Conservation (phyloP, 371 early-diverging fungal genomes). For the Mortierella sp. region DNA sequence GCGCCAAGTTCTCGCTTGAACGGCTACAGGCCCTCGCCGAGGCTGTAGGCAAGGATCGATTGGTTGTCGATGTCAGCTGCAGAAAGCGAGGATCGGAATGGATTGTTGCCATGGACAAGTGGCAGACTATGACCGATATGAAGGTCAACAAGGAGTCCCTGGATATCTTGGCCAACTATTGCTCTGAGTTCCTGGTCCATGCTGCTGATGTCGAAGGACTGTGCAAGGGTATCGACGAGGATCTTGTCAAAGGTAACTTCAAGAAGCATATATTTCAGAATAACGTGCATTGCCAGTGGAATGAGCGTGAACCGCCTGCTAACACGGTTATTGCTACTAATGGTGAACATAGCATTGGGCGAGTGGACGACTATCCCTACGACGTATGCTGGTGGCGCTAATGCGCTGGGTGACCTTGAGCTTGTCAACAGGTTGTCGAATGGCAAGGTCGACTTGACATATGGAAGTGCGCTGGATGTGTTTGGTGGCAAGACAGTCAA, state of each 20-base stretch:
- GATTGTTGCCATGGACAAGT: slow-evolving; percentile 97
- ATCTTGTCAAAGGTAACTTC: slow-evolving; percentile 77
- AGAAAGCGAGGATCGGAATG: slow-evolving; percentile 80
- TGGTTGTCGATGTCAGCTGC: slow-evolving; percentile 97
- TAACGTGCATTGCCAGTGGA: no score
- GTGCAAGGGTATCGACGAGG: slow-evolving; percentile 93
- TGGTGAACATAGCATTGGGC: slow-evolving; percentile 69
- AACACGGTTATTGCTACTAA: neutral
- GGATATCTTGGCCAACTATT: slow-evolving; percentile 77
- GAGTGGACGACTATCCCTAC: slow-evolving; percentile 93
- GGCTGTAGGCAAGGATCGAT: slow-evolving; percentile 80
- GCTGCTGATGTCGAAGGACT: slow-evolving; percentile 98
- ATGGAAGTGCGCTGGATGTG: slow-evolving; percentile 97
- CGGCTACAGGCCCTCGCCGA: slow-evolving; percentile 75
- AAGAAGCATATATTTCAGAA: neutral
- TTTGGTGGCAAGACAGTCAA: slow-evolving; percentile 93
- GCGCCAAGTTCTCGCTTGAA: slow-evolving; percentile 77
- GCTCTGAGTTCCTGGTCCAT: slow-evolving; percentile 97
- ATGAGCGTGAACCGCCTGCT: neutral
- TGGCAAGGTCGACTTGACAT: slow-evolving; percentile 94
- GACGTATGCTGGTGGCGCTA: slow-evolving; percentile 97
- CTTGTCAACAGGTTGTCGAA: slow-evolving; percentile 85
- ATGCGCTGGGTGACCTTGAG: slow-evolving; percentile 81
- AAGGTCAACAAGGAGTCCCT: slow-evolving; percentile 79
- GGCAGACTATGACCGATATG: slow-evolving; percentile 96